Evolutionary conservation across 495 filamentous ascomycete genomes (phyloP), one percentile per base, ranked within the genome.

Genomic region (Staphylotrichum tortipilum): DNA sequence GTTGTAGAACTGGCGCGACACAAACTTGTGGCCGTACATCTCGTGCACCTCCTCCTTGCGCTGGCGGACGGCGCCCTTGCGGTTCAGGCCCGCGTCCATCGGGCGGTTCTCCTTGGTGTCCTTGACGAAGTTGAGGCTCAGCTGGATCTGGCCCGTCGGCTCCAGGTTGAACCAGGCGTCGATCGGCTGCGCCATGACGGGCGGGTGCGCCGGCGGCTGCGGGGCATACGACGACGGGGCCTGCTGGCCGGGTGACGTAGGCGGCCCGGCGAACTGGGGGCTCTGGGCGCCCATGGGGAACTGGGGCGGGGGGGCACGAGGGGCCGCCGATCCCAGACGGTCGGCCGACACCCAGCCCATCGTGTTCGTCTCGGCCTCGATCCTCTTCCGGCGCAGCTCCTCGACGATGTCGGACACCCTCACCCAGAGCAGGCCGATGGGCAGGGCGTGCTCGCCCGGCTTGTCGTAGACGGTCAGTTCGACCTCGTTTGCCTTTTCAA

Each of bases 401-500:
- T 99, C 92, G 22, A 85, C 88, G 54, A 99, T 94, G 65, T 99
- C 92, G 31, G 94, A 91, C 60, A 99, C 91, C 35, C 92, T 78
- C 52, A 99, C 78, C 92, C 92, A 99, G 6, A 96, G 75, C 78
- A 99, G 82, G 47, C 85, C 92, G 55, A 99, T 94, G 31, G 92
- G 92, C 38, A 94, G 78, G 2, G 90, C 84, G 56, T 94, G 85
- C 50, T 94, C 89, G 54, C 85, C 83, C 21, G 82, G 78, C 69
- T 95, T 95, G 61, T 99, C 92, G 65, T 97, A 99, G 26, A 97
- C 91, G 0, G 88, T 96, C 37, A 99, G 77, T 63, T 99, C 92
- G 45, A 99, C 85, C 68, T 99, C 92, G 64, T 99, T 96, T 43
- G 94, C 92, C 71, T 96, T 96, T 58, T 99, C 94, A 36, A 97